Base-by-base conservation (phyloP, 129 eudicot genomes). In the Flaveria bidentis region DNA sequence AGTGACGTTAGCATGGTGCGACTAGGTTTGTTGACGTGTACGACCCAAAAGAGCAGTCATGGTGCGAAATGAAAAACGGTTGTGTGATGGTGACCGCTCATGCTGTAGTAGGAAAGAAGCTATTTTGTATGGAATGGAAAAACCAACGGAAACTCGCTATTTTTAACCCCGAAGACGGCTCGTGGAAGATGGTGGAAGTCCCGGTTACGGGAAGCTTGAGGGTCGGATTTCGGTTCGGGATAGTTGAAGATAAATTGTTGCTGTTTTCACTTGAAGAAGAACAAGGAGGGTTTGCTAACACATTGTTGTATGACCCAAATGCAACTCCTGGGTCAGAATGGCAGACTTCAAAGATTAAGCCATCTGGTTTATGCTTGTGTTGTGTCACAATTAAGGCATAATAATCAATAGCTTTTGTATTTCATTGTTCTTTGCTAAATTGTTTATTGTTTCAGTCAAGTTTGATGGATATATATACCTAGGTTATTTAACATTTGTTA, bases 1-100 rank as follows among this genome's bases (percentile, higher is more conserved):
- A 28, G 36, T 30, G 36, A 45, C 0, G 3, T 52, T 52, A 16
- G n/a, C 58, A 3, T 4, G 44, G 20, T 26, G 4, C 22, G 25
- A 41, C 10, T 66, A 80, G 84, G 70, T 90, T 80, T 41, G 89
- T 92, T 17, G 98, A 93, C 67, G 87, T 93, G 51, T 93, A 93
- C 61, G 46, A 78, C 83, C 92, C 98, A 2, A 88, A 77, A 67
- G 79, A 49, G 11, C 93, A 84, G 56, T 61, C 87, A n/a, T 93
- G 98, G 98, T 45, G 71, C 12, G 93, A 87, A 86, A 93, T 87
- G 91, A 93, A 93, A 75, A 93, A 91, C 44, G 97, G 98, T 2
- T 93, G 98, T 71, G 98, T 93, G 14, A 93, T 93, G 98, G 98
- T 93, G 9, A 93, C 98, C 1, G 89, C 98, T 44, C 97, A 90